Evolutionary conservation across 2,329 filamentous ascomycete genomes (phyloP).

Genomic region (Diaporthe velutina): DNA sequence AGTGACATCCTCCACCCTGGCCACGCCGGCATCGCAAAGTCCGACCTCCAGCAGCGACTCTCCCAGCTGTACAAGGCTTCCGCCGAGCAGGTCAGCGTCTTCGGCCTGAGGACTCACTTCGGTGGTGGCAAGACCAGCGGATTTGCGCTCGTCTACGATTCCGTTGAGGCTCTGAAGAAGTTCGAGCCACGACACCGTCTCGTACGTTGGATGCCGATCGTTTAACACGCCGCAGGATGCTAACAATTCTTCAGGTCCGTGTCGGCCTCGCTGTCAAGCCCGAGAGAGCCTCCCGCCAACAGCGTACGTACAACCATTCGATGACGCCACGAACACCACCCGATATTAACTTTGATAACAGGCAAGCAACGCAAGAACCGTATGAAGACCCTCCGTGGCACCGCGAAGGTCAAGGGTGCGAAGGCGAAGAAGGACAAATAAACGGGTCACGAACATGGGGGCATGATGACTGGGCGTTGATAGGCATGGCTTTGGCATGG

Average conservation of each 20-base stretch:
- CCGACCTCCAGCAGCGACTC: slow-evolving; percentile 96
- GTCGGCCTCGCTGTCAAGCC: slow-evolving; percentile 93
- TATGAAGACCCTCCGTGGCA: slow-evolving; percentile 97
- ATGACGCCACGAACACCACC: too few relatives aligned
- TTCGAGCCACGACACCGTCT: slow-evolving; percentile 99
- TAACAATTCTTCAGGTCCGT: slow-evolving; percentile 67
- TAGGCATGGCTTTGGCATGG: slow-evolving; percentile 29
- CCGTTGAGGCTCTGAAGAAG: slow-evolving; percentile 98
- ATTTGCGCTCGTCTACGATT: slow-evolving; percentile 99
- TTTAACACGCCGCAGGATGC: not conserved
- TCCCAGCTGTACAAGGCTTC: slow-evolving; percentile 96
- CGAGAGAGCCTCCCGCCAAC: slow-evolving; percentile 98
- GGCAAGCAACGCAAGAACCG: slow-evolving; percentile 99
- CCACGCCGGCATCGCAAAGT: slow-evolving; percentile 98
- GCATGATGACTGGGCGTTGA: slow-evolving; percentile 30
- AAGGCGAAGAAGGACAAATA: slow-evolving; percentile 96
- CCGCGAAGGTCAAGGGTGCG: slow-evolving; percentile 97
- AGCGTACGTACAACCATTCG: slow-evolving; percentile 80
- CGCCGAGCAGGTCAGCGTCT: slow-evolving; percentile 98
- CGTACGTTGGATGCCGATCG: slow-evolving; percentile 32
- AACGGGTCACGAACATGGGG: slow-evolving; percentile 55
- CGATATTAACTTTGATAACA: slow-evolving; percentile 58
- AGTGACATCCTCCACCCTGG: slow-evolving; percentile 99
- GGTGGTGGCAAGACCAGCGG: slow-evolving; percentile 99
- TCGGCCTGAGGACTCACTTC: slow-evolving; percentile 98